A percentile compares a stretch with the other conserved stretches of the same genome.
phyloP scores from a whole-genome alignment of 306 rosid species.

The Sechiopsis laciniata region DNA sequence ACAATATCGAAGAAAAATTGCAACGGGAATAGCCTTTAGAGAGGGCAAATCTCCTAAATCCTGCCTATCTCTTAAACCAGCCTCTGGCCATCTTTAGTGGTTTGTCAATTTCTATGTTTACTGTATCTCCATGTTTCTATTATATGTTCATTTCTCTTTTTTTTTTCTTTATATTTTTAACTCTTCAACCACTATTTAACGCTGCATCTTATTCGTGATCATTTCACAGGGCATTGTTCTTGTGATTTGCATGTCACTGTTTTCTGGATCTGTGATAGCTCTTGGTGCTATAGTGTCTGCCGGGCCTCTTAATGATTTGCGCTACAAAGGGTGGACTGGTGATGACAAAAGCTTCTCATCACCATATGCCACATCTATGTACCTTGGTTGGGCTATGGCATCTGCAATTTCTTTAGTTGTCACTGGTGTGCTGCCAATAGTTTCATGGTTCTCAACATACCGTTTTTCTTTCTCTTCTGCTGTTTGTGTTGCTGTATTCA shows the following conservation, averaged over 20 bases:
- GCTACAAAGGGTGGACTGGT: slow-evolving; percentile 79
- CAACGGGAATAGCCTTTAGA: too few relatives aligned
- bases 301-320: slow-evolving; percentile 83
- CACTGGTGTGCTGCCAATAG: slow-evolving; percentile 82
- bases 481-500: slow-evolving; percentile 62
- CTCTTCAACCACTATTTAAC: slow-evolving; percentile 9
- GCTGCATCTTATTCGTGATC: slow-evolving; percentile 14
- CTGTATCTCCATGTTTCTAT: slow-evolving; percentile 1
- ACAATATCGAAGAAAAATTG: too few relatives aligned
- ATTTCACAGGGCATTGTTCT: slow-evolving; percentile 69
- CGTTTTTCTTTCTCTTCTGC: slow-evolving; percentile 91
- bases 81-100: not conserved
- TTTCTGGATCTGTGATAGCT: slow-evolving; percentile 75
- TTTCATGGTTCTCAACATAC: slow-evolving; percentile 95
- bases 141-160: not conserved
- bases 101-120: not conserved
- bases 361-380: slow-evolving; percentile 78
- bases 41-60: too few relatives aligned
- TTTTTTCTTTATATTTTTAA: not conserved
- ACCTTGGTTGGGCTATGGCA: slow-evolving; percentile 98
- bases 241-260: slow-evolving; percentile 52
- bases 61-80: too few relatives aligned
- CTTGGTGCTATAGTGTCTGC: slow-evolving; percentile 86
- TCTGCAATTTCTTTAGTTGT: slow-evolving; percentile 73
- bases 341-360: slow-evolving; percentile 61